These are phyloP conservation scores for Hura crepitans DNA, from an alignment of 441 rosid genomes.

Conservation along the genomic window DNA sequence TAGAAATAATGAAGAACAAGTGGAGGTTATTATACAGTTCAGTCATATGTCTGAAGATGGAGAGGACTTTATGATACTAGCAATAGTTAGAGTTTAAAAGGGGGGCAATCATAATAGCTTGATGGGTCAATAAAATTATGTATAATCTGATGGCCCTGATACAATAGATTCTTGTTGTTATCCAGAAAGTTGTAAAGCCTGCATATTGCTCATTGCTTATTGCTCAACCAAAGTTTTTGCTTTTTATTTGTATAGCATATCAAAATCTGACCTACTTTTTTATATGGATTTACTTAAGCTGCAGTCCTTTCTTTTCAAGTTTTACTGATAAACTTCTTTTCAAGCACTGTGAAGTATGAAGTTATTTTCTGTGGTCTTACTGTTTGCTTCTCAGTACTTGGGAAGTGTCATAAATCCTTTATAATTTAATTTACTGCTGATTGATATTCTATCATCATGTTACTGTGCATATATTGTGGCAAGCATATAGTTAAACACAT, in stretches of 20 bases:
- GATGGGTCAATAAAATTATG: not conserved
- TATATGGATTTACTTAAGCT: not conserved
- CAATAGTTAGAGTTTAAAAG: not conserved
- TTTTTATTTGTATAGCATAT: slow-evolving; percentile 3
- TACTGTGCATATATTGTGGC: not conserved
- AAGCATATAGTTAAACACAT: not conserved
- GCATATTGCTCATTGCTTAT: not conserved
- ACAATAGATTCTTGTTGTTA: not conserved
- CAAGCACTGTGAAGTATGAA: not conserved
- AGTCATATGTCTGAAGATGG: not conserved
- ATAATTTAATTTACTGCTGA: not conserved
- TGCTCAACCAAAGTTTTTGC: not conserved
- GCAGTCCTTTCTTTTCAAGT: not conserved
- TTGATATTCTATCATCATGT: not conserved
- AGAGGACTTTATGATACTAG: not conserved
- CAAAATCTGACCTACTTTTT: not conserved
- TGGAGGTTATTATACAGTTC: not conserved
- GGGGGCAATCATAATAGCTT: not conserved
- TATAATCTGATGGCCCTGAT: not conserved
- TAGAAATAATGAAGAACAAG: not conserved
- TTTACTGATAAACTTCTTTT: not conserved
- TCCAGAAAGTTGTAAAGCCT: slow-evolving; percentile 1
- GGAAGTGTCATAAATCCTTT: not conserved
- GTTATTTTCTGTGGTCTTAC: not conserved
- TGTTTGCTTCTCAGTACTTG: not conserved